Conservation (phyloP, 2,329 filamentous ascomycete species). For the Pseudogymnoascus sp. region DNA sequence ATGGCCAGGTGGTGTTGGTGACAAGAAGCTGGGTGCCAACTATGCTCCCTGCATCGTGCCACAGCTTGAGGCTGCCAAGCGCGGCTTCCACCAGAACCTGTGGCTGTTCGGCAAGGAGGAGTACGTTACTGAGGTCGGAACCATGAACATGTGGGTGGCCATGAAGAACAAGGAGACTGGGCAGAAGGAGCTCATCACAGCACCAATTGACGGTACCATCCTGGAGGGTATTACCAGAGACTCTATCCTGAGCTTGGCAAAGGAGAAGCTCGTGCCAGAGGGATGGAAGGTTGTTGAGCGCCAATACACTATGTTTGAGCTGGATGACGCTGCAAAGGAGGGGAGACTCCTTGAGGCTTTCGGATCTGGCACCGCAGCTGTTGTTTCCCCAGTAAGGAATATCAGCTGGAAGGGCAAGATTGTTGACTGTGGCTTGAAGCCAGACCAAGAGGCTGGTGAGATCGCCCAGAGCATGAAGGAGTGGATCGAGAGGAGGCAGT, state of each 20-base stretch:
- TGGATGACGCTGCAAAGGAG: conserved; percentile 74
- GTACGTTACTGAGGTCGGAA: conserved; percentile 93
- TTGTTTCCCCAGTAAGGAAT: conserved; percentile 81
- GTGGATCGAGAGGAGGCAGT: conserved; percentile 95
- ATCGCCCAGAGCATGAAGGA: conserved; percentile 82
- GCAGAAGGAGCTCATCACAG: conserved; percentile 87
- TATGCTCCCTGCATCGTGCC: conserved; percentile 99
- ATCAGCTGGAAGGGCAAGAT: conserved; percentile 83
- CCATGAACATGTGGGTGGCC: conserved; percentile 96
- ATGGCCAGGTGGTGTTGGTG: conserved; percentile 94
- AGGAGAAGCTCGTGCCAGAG: conserved; percentile 73
- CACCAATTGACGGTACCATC: conserved; percentile 92
- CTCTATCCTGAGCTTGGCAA: conserved; percentile 78
- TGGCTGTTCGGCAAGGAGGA: conserved; percentile 97
- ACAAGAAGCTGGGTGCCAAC: conserved; percentile 98
- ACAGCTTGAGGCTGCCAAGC: conserved; percentile 81
- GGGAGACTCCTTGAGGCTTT: conserved; percentile 90
- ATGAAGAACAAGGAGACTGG: conserved; percentile 81
- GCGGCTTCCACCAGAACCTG: conserved; percentile 95
- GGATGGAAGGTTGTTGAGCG: conserved; percentile 86
- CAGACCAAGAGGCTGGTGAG: conserved; percentile 79
- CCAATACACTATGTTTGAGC: conserved; percentile 85
- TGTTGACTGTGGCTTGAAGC: conserved; percentile 75
- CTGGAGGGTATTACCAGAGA: conserved; percentile 92
- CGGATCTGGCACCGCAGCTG: conserved; percentile 85